Evolutionary conservation across 306 rosid species (phyloP).

Genomic region (Fragaria nilgerrensis): DNA sequence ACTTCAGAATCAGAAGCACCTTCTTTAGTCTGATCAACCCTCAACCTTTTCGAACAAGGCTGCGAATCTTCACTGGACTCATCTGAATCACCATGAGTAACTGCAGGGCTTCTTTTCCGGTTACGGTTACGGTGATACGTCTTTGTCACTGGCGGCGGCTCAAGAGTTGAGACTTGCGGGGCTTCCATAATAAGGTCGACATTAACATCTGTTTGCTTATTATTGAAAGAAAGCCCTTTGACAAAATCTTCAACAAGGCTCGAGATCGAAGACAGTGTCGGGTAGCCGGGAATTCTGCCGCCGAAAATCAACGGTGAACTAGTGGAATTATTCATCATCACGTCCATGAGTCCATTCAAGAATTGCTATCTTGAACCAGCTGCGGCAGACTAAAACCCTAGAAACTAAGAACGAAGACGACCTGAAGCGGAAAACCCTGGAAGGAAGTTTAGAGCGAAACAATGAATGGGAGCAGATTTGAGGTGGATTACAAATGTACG

Average conservation of each 20-base stretch:
- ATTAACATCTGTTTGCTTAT: not conserved
- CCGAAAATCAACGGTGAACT: not conserved
- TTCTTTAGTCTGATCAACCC: constrained; percentile 20
- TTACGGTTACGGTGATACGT: constrained; percentile 11
- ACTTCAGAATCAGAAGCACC: constrained; percentile 21
- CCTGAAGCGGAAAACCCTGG: not conserved
- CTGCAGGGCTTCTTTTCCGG: not conserved
- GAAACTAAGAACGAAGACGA: not conserved
- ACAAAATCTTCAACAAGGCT: not conserved
- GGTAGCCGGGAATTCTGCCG: not conserved
- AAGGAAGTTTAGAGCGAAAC: not conserved
- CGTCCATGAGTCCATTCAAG: not conserved
- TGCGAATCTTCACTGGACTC: constrained; percentile 17
- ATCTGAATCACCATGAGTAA: constrained; percentile 7
- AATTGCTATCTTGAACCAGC: not conserved
- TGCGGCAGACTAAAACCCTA: not conserved
- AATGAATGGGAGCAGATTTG: not conserved
- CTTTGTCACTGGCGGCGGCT: not conserved
- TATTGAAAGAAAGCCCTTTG: not conserved
- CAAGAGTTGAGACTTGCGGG: not conserved
- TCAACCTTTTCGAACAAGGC: constrained; percentile 29
- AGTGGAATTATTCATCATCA: not conserved
- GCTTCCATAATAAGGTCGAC: not conserved
- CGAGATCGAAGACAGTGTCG: not conserved
- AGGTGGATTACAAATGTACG: not conserved